A percentile compares a stretch with the other conserved stretches of the same genome.
Evolutionary conservation across 495 filamentous ascomycete genomes (phyloP).

Genomic region (Xylaria telfairii): DNA sequence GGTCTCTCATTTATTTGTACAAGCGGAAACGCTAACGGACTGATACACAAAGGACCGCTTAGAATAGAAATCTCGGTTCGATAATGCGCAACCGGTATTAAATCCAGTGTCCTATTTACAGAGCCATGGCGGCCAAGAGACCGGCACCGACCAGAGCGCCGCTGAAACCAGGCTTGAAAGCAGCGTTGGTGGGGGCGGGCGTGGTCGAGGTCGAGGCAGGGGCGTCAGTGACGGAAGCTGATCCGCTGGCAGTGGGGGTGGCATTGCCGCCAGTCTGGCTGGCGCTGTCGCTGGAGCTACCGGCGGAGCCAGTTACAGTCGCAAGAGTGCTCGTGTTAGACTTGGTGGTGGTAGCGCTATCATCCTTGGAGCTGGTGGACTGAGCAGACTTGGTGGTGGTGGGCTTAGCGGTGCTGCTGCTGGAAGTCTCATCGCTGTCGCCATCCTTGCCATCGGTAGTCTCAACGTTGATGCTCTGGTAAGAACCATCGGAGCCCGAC

Average conservation of each 20-base stretch:
- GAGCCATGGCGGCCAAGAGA: slow-evolving; percentile 33
- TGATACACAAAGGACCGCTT: slow-evolving; percentile 29
- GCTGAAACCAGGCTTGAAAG: slow-evolving; percentile 37
- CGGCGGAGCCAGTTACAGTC: slow-evolving; percentile 29
- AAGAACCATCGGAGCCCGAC: slow-evolving; percentile 70
- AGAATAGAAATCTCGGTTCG: slow-evolving; percentile 38
- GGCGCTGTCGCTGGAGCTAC: slow-evolving; percentile 24
- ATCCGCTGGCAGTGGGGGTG: slow-evolving; percentile 9
- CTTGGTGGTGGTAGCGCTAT: slow-evolving; percentile 25
- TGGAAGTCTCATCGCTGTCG: slow-evolving; percentile 49
- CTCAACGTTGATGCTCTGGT: slow-evolving; percentile 75
- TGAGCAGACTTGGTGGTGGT: slow-evolving; percentile 30
- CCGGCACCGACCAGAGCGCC: slow-evolving; percentile 33
- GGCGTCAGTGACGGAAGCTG: slow-evolving; percentile 23
- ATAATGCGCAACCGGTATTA: slow-evolving; percentile 32
- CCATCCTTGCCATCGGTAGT: slow-evolving; percentile 68
- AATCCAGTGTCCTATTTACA: slow-evolving; percentile 32
- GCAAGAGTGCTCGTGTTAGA: slow-evolving; percentile 24
- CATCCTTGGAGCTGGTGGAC: slow-evolving; percentile 33
- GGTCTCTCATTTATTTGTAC: slow-evolving; percentile 31
- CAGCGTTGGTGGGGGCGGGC: slow-evolving; percentile 19
- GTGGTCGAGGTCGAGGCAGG: neutral
- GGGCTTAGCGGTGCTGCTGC: slow-evolving; percentile 35
- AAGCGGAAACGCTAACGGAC: slow-evolving; percentile 13
- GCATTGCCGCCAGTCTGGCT: neutral